Conservation (phyloP, 192 early-diverging fungal species). For the Mortierella hygrophila region DNA sequence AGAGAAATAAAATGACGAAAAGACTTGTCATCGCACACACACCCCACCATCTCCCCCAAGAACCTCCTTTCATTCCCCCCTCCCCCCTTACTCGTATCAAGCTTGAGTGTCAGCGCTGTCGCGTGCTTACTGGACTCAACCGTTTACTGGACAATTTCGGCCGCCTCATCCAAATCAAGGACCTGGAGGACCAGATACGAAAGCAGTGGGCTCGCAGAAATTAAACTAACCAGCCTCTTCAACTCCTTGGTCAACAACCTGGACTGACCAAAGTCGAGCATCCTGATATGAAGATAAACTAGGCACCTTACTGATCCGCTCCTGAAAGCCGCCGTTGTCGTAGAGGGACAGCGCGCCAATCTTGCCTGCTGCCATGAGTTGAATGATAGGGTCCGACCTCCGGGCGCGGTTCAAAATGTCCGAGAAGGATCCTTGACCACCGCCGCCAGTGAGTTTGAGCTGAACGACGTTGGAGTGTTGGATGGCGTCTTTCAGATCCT, state of each 20-base stretch:
- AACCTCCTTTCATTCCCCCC: too few relatives aligned
- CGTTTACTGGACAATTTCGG: not conserved
- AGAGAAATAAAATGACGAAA: too few relatives aligned
- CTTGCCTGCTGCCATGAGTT: slow-evolving; percentile 11
- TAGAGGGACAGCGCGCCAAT: slow-evolving; percentile 4
- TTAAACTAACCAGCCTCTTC: not conserved
- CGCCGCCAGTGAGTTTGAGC: not conserved
- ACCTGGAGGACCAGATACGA: not conserved
- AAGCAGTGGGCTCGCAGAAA: not conserved
- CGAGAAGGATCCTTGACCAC: not conserved
- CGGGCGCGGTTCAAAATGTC: slow-evolving; percentile 5
- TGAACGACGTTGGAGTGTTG: not conserved
- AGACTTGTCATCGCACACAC: too few relatives aligned
- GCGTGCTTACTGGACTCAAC: not conserved
- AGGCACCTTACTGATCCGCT: slow-evolving; percentile 2
- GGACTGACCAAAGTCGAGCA: slow-evolving; percentile 4
- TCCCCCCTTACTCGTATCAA: too few relatives aligned
- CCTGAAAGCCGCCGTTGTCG: not conserved
- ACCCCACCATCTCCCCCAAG: too few relatives aligned
- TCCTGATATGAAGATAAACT: not conserved
- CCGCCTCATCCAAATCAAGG: slow-evolving; percentile 1
- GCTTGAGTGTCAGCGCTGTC: not conserved
- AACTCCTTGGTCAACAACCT: not conserved
- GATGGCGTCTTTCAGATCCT: not conserved
- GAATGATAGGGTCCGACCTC: slow-evolving; percentile 10